Percentiles rank a stretch among this genome's conserved stretches.
Conservation (phyloP, 768 basidiomycete species). For the Hypholoma fasciculare region DNA sequence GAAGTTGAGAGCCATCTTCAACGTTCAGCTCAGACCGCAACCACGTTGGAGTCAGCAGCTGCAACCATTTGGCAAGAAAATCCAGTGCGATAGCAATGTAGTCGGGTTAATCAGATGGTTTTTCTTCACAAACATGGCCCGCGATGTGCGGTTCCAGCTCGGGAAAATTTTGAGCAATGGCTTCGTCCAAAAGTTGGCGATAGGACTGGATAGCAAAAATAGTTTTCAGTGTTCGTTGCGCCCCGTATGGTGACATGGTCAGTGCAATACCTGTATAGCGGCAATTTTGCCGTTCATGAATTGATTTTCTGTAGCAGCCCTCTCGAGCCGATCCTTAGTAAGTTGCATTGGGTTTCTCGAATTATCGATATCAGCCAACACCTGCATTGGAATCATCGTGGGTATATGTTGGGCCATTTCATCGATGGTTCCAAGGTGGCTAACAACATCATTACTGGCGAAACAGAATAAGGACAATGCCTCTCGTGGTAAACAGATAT, state of each 20-base stretch:
- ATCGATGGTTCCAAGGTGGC: slow-evolving; percentile 66
- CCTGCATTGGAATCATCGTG: slow-evolving; percentile 74
- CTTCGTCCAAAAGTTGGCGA: slow-evolving; percentile 64
- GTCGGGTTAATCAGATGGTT: too few relatives aligned
- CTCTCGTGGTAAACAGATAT: not conserved
- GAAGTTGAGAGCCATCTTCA: too few relatives aligned
- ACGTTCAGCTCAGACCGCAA: too few relatives aligned
- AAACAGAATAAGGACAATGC: slow-evolving; percentile 7
- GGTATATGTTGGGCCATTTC: slow-evolving; percentile 61
- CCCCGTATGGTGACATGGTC: not conserved
- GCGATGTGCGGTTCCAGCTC: slow-evolving; percentile 48
- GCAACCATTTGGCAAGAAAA: too few relatives aligned
- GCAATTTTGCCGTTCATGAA: slow-evolving; percentile 89
- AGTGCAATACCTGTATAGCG: slow-evolving; percentile 61
- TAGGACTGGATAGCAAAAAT: slow-evolving; percentile 55
- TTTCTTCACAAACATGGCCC: not conserved
- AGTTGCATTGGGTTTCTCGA: slow-evolving; percentile 80
- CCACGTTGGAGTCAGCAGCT: too few relatives aligned
- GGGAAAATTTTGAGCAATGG: slow-evolving; percentile 70
- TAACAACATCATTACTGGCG: slow-evolving; percentile 71
- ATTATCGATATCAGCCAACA: slow-evolving; percentile 78
- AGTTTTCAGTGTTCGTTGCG: slow-evolving; percentile 6
- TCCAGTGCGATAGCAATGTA: too few relatives aligned
- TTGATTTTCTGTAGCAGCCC: slow-evolving; percentile 86
- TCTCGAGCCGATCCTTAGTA: slow-evolving; percentile 77